These are phyloP conservation scores for Diplosphaera chodatii DNA, from an alignment of 139 green algal species.

Conservation along the genomic window DNA sequence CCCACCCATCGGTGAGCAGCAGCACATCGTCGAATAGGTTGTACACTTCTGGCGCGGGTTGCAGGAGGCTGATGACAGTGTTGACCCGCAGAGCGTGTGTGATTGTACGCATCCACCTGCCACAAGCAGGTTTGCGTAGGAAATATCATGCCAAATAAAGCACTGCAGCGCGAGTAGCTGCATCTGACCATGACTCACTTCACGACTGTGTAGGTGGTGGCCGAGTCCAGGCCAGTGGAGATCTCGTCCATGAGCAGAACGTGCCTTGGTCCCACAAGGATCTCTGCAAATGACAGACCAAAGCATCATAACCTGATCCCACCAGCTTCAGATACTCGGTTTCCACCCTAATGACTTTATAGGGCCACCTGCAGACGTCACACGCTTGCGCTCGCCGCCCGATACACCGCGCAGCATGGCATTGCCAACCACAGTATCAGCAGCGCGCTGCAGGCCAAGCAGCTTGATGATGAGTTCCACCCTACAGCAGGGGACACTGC, in stretches of 20 bases:
- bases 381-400: constrained; percentile 60
- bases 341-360: too few species aligned
- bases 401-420: constrained; percentile 47
- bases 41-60: constrained; percentile 71
- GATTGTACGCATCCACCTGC: constrained; percentile 24
- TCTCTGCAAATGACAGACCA: constrained; percentile 21
- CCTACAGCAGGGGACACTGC: neutral
- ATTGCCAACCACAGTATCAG: constrained; percentile 37
- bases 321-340: too few species aligned
- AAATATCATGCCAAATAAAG: too few species aligned
- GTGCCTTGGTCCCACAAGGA: constrained; percentile 44
- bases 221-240: constrained; percentile 48
- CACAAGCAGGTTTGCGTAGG: too few species aligned
- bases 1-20: constrained; percentile 48
- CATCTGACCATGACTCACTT: too few species aligned
- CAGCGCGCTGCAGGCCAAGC: constrained; percentile 19
- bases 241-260: constrained; percentile 36
- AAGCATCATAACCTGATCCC: too few species aligned
- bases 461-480: constrained; percentile 17
- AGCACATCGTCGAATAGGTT: constrained; percentile 68
- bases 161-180: too few species aligned
- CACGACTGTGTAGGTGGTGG: constrained; percentile 67
- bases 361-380: constrained; percentile 46
- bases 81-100: constrained; percentile 37
- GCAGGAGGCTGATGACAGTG: constrained; percentile 67